These are phyloP conservation scores for Gastrolobium villosum DNA, from an alignment of 306 rosid species.

Conservation along the genomic window DNA sequence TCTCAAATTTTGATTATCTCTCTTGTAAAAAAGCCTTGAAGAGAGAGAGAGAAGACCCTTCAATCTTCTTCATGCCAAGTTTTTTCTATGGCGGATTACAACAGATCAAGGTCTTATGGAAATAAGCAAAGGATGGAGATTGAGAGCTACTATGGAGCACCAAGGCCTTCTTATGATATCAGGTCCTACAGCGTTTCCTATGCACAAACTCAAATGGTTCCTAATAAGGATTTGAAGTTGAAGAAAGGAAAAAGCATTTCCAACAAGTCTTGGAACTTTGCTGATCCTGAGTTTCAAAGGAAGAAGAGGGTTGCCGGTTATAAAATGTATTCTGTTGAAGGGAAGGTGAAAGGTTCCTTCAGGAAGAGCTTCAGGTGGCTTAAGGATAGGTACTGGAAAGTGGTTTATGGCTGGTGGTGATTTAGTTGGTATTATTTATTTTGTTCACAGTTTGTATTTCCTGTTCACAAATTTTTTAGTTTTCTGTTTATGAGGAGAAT, in stretches of 20 bases:
- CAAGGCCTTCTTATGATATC: slow-evolving; percentile 53
- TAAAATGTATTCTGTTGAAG: slow-evolving; percentile 82
- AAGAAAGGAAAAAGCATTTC: slow-evolving; percentile 64
- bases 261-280: slow-evolving; percentile 60
- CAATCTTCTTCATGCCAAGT: not conserved
- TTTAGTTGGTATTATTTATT: slow-evolving; percentile 14
- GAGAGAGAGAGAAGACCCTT: slow-evolving; percentile 10
- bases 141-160: slow-evolving; percentile 60
- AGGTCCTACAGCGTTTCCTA: slow-evolving; percentile 62
- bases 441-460: not conserved
- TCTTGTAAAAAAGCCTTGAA: not conserved
- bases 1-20: slow-evolving; percentile 12
- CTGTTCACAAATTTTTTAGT: not conserved
- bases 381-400: slow-evolving; percentile 72
- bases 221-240: slow-evolving; percentile 56
- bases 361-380: slow-evolving; percentile 85
- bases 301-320: slow-evolving; percentile 83
- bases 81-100: slow-evolving; percentile 63
- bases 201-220: slow-evolving; percentile 58
- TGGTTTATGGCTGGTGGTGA: slow-evolving; percentile 72
- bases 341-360: slow-evolving; percentile 79
- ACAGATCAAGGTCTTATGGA: slow-evolving; percentile 58
- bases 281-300: slow-evolving; percentile 83
- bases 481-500: slow-evolving; percentile 17
- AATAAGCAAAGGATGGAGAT: slow-evolving; percentile 57